Evolutionary conservation across 352 stramenopile genomes (phyloP), one percentile per base, ranked within the genome.

Genomic region (Phytophthora melonis): DNA sequence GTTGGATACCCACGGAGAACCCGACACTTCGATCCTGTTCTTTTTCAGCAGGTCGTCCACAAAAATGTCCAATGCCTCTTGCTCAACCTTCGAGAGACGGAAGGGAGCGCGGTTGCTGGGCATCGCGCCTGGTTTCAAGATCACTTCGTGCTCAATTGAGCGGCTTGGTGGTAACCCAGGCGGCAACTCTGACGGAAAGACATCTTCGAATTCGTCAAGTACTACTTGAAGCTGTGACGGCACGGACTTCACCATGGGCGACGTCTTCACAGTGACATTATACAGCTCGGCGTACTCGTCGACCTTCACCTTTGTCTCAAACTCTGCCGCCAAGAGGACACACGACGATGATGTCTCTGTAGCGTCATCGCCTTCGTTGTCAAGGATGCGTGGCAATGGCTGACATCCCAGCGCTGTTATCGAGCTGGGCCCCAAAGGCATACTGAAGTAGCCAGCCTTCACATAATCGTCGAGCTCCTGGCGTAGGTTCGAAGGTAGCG

Each of bases 21-120:
- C 41, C 5, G 41, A 50, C 2, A 19, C 18, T 50, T 50, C 41
- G 41, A 50, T 50, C 41, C 41, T 19, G 5, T 50, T n/a, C 41
- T 50, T 21, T 2, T 19, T n/a, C 11, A 50, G 14, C 14, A 50
- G 41, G 3, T 23, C 41, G 7, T 0, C 41, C 3, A 19, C 41
- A 16, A 50, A 50, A 1, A 19, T n/a, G 13, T 50, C 16, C 13
- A 50, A 16, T n/a, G 41, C 41, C 5, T 50, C 41, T 1, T 50
- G 41, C 41, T 50, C 41, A 9, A 19, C 16, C 41, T 50, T 50
- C 14, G 41, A 50, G 10, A 50, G 41, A 19, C 41, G 41, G 16
- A 50, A 21, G 11, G 41, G 41, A 13, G 59, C 54, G 13, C 54
- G 32, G 16, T 59, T 59, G 53, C 27, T 59, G 5, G 53, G 53